phyloP scores from a whole-genome alignment of 2,329 filamentous ascomycete species.

The Cryphonectria parasitica region DNA sequence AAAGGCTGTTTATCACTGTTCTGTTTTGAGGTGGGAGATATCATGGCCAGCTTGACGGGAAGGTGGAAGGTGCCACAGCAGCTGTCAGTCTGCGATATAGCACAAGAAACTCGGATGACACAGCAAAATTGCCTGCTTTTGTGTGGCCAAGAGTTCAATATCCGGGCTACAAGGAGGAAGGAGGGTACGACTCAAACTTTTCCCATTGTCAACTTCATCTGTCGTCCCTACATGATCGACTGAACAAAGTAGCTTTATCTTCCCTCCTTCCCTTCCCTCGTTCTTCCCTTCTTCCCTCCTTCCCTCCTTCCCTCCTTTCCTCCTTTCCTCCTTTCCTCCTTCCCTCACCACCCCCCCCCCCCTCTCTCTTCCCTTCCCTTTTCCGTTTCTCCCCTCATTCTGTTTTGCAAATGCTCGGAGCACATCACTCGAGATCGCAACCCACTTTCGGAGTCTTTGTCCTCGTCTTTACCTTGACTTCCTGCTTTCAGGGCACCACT shows the following conservation, averaged over 20 bases:
- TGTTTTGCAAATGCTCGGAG: not conserved
- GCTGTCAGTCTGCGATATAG: not conserved
- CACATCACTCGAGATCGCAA: too few species aligned
- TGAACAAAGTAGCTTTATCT: not conserved
- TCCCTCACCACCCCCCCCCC: too few species aligned
- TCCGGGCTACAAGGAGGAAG: not conserved
- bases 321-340: not conserved
- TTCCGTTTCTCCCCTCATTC: slow-evolving; percentile 1
- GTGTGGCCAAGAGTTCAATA: not conserved
- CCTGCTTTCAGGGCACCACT: not conserved
- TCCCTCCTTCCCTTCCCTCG: not conserved
- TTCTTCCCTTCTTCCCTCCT: not conserved
- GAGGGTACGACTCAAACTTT: not conserved
- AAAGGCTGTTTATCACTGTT: not conserved
- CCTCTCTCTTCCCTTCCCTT: not conserved
- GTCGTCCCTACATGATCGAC: too few species aligned
- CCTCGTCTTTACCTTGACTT: not conserved
- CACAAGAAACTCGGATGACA: not conserved
- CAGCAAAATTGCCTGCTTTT: not conserved
- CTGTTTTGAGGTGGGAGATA: not conserved
- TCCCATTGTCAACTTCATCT: not conserved
- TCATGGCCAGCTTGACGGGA: not conserved
- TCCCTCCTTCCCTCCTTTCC: not conserved
- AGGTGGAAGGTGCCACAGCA: slow-evolving; percentile 6
- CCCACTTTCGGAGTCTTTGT: not conserved